A percentile compares a stretch with the other conserved stretches of the same genome.
phyloP scores from a whole-genome alignment of 495 filamentous ascomycete genomes.

The Penicillium lividum region DNA sequence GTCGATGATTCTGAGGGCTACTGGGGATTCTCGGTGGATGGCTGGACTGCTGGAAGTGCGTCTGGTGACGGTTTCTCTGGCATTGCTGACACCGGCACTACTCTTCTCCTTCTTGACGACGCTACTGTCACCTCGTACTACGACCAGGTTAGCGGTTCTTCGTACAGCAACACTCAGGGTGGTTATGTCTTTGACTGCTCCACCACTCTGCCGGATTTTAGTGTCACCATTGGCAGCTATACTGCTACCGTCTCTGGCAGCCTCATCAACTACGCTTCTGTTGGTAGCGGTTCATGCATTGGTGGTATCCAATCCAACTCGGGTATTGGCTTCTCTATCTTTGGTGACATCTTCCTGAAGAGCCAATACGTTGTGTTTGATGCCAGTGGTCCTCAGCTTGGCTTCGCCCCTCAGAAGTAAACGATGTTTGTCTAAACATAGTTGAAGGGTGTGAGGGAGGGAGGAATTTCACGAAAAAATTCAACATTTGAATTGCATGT shows the following conservation, averaged over 20 bases:
- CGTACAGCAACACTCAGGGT: slow-evolving; percentile 30
- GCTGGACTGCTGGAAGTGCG: slow-evolving; percentile 57
- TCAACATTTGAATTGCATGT: too few species aligned
- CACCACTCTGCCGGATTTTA: slow-evolving; percentile 59
- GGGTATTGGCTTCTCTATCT: slow-evolving; percentile 65
- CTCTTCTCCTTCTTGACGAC: slow-evolving; percentile 61
- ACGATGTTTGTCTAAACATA: not conserved
- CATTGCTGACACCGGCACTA: slow-evolving; percentile 63
- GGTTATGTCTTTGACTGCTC: slow-evolving; percentile 72
- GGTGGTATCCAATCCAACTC: slow-evolving; percentile 62
- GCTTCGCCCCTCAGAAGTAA: slow-evolving; percentile 54
- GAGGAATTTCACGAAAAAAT: not conserved
- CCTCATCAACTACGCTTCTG: slow-evolving; percentile 41
- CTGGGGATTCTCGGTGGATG: slow-evolving; percentile 66
- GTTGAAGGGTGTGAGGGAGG: not conserved
- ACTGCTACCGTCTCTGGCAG: slow-evolving; percentile 41
- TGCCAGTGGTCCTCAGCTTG: slow-evolving; percentile 51
- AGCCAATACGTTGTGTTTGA: slow-evolving; percentile 75
- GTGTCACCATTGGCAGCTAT: slow-evolving; percentile 50
- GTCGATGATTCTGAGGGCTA: slow-evolving; percentile 62
- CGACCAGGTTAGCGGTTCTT: slow-evolving; percentile 50
- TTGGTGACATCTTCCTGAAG: slow-evolving; percentile 76
- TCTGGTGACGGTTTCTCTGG: slow-evolving; percentile 24
- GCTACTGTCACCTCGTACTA: slow-evolving; percentile 63
- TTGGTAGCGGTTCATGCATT: slow-evolving; percentile 52